A percentile compares a stretch with the other conserved stretches of the same genome.
Evolutionary conservation across 2,329 filamentous ascomycete genomes (phyloP).

Genomic region (Cladosporium sp.): DNA sequence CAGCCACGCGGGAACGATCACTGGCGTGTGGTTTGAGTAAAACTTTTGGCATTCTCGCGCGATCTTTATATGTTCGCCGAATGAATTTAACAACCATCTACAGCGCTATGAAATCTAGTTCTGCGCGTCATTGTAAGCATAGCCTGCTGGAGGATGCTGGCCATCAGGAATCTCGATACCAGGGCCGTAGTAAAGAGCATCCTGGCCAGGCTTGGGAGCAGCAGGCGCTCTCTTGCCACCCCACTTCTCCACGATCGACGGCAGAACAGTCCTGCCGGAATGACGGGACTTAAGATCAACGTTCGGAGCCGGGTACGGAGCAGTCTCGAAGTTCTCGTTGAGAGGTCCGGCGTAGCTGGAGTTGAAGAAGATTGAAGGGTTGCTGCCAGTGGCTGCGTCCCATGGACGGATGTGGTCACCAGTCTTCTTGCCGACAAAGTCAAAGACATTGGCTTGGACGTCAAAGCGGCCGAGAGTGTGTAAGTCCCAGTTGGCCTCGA

Average conservation of each 20-base stretch:
- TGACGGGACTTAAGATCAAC: constrained; percentile 29
- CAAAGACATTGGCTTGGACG: constrained; percentile 49
- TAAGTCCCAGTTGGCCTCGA: constrained; percentile 49
- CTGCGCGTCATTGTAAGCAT: constrained; percentile 12
- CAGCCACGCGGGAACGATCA: neutral
- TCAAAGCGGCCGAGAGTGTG: constrained; percentile 50
- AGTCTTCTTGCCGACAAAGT: constrained; percentile 38
- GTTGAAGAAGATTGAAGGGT: constrained; percentile 36
- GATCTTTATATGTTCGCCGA: neutral
- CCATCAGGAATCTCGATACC: constrained; percentile 37
- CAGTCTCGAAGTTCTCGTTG: constrained; percentile 29
- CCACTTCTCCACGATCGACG: constrained; percentile 32
- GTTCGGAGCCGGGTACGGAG: constrained; percentile 35
- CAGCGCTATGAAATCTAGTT: neutral
- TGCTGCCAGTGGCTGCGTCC: constrained; percentile 29
- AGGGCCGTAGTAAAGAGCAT: constrained; percentile 33
- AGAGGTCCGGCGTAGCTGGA: constrained; percentile 37
- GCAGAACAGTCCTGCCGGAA: constrained; percentile 34
- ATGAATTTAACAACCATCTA: neutral
- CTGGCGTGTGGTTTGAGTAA: neutral
- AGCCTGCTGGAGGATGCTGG: constrained; percentile 26
- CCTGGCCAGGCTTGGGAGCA: neutral
- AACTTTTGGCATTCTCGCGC: neutral
- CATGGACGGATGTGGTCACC: constrained; percentile 34
- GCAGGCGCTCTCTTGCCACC: constrained; percentile 6